phyloP scores from a whole-genome alignment of 495 filamentous ascomycete genomes.

The Apodospora peruviana region DNA sequence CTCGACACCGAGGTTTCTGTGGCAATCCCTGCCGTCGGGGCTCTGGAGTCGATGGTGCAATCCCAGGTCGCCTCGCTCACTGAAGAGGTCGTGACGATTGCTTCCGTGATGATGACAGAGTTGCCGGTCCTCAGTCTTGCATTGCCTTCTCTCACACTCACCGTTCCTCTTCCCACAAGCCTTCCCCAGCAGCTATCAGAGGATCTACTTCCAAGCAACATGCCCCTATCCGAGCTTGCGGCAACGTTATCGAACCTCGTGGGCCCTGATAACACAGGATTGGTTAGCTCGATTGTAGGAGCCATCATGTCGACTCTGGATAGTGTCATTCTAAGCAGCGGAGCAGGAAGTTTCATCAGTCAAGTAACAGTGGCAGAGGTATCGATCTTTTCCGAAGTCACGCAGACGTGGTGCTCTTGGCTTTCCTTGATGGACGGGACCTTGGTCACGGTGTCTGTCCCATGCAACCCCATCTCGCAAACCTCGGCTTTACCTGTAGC shows the following conservation, averaged over 20 bases:
- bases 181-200: conserved; percentile 6
- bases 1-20: conserved; percentile 3
- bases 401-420: conserved; percentile 5
- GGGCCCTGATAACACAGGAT: conserved; percentile 5
- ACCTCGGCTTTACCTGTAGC: neutral
- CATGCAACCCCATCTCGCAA: neutral
- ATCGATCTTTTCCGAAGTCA: conserved; percentile 1
- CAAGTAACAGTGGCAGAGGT: conserved; percentile 5
- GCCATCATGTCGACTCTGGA: conserved; percentile 9
- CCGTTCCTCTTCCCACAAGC: conserved; percentile 6
- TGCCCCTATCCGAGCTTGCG: conserved; percentile 6
- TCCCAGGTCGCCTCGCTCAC: conserved; percentile 4
- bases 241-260: conserved; percentile 4
- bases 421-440: conserved; percentile 8
- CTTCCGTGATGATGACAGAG: neutral
- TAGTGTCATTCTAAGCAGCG: conserved; percentile 6
- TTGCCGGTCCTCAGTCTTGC: conserved; percentile 9
- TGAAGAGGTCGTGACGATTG: neutral
- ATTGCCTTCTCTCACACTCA: conserved; percentile 5
- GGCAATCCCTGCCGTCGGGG: neutral
- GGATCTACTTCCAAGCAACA: conserved; percentile 4
- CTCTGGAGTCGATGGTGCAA: conserved; percentile 10
- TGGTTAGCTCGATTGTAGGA: conserved; percentile 9
- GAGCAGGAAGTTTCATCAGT: conserved; percentile 5
- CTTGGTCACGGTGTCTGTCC: conserved; percentile 6